These are phyloP conservation scores for Phytophthora syringae DNA, from an alignment of 352 stramenopile genomes.

Conservation along the genomic window DNA sequence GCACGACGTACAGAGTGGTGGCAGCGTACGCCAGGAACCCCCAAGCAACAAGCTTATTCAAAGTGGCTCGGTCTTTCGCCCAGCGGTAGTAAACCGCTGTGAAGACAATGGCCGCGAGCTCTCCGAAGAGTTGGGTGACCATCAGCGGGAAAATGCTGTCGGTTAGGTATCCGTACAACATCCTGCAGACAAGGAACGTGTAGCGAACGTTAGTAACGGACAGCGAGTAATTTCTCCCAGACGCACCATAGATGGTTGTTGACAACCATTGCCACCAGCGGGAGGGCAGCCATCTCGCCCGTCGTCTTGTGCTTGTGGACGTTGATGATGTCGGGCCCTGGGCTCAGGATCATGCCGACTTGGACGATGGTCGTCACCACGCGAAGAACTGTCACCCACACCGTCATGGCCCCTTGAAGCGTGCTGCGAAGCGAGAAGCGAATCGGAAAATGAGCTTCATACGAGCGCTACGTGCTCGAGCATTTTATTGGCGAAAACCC, in stretches of 20 bases:
- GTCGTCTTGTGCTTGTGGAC: conserved; percentile 29
- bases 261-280: conserved; percentile 36
- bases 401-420: conserved; percentile 1
- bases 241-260: conserved; percentile 38
- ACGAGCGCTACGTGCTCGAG: too few relatives aligned
- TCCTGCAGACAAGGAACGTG: too few relatives aligned
- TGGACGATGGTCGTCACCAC: conserved; percentile 32
- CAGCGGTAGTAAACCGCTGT: conserved; percentile 31
- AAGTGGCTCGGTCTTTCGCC: conserved; percentile 11
- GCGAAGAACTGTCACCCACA: conserved; percentile 28
- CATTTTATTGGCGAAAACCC: conserved; percentile 9
- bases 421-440: conserved; percentile 5
- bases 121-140: conserved; percentile 30
- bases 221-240: not conserved
- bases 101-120: conserved; percentile 26
- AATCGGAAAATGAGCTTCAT: conserved; percentile 15
- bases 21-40: conserved; percentile 14
- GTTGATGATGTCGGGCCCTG: conserved; percentile 23
- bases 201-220: too few relatives aligned
- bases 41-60: conserved; percentile 14
- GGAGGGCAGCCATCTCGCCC: conserved; percentile 30
- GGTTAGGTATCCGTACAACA: too few relatives aligned
- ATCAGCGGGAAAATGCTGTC: too few relatives aligned
- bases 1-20: conserved; percentile 41
- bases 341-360: conserved; percentile 33